Evolutionary conservation across 2,329 filamentous ascomycete species (phyloP), one percentile per base, ranked within the genome.

Genomic region (Phyllosticta citrichinensis): DNA sequence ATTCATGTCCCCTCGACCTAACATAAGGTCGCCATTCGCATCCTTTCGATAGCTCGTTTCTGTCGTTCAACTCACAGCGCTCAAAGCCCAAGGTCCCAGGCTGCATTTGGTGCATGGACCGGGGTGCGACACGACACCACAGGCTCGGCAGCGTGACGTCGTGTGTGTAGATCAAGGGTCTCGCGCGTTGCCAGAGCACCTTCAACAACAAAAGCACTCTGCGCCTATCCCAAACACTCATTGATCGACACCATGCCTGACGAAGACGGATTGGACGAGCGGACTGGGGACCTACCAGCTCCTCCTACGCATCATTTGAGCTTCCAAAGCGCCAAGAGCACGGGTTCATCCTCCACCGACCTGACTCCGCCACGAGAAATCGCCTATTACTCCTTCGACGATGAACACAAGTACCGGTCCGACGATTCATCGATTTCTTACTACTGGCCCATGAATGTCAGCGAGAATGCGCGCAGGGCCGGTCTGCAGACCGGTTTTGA

Each of bases 361-460:
- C n/a, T 53, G 20, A 53, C 52, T 24, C 17, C 20, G 52, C 71
- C 68, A 6, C 65, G 93, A 87, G 94, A 99, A 78, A 89, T 99
- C 65, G 83, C 93, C 3, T 91, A 82, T 75, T 99, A 97, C 76
- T 97, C 93, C 9, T 97, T 94, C 74, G 90, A 97, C 71, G 84
- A 91, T 53, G 79, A 91, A 27, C 94, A 93, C 71, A 74, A 83
- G 59, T 91, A 91, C 68, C 86, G 80, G 56, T 82, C 87, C 3
- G 91, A 90, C 64, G 87, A 88, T 63, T 88, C 87, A 2, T 93
- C 90, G 1, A 71, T 99, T 65, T 85, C 86, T 65, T 97, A 93
- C 77, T 97, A 96, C 74, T 94, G 96, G 69, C 87, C 89, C 2
- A 89, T 47, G 40, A 47, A 47, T n/a, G 40, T 47, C 40, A n/a